Evolutionary conservation across 306 rosid species (phyloP), one percentile per base, ranked within the genome.

Genomic region (Rubus parviflorus): DNA sequence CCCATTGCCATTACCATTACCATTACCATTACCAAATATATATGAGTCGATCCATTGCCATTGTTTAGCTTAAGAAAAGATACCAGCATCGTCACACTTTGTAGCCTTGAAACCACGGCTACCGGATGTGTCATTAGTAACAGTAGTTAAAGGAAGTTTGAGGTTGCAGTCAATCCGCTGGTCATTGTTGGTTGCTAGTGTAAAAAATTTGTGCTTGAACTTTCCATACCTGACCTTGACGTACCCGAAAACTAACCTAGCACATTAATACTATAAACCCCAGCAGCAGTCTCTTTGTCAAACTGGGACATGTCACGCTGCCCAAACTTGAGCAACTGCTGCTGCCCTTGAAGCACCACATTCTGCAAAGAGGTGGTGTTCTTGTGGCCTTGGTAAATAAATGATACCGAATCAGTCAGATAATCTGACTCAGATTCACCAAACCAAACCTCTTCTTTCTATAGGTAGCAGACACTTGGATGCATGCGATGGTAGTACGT

Each of bases 321-420:
- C 56, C 48, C 40, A 15, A 77, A 54, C 43, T 5, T 10, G 47
- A 56, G 23, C 46, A 16, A 7, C 46, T 77, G 66, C 4, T 67
- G 67, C 23, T 60, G 40, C 65, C 68, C 74, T 56, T 76, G 17
- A 43, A 90, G 78, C 5, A 13, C 69, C 1, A 81, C 23, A 30
- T 37, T 74, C 17, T 5, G 70, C 58, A 90, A 25, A 8, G 8
- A 5, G 7, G 68, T 70, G 0, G 90, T 88, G 11, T 40, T 85
- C 86, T 89, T 89, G 72, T 87, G 90, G 4, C 90, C 90, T 74
- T 82, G 89, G 66, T 89, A 85, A 75, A 25, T 25, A 25, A 88
- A 89, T 0, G 86, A 85, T 0, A 61, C 64, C 8, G 73, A 10
- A 41, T 63, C 12, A 1, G 37, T 51, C 8, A 82, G 51, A 2